Evolutionary conservation across 176 grass and related monocot genomes (phyloP), one percentile per base, ranked within the genome.

Genomic region (Raddia guianensis): DNA sequence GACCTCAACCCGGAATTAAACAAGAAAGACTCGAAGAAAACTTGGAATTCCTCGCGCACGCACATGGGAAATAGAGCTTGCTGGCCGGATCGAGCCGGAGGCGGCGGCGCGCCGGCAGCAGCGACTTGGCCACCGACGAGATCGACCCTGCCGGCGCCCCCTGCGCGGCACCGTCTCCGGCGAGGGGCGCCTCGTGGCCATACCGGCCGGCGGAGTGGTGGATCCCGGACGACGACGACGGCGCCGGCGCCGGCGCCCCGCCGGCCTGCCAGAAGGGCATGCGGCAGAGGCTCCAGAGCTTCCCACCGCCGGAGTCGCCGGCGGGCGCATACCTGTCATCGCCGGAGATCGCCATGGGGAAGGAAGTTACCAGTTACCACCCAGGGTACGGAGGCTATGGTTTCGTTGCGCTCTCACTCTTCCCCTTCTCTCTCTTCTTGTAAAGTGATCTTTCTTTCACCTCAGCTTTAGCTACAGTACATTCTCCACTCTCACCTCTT

Each of bases 41-140:
- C 43, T 19, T 58, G 16, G 16, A 77, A 59, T 77, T 73, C 75
- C 15, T 59, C 50, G 33, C 15, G 8, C 20, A 80, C 96, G 95
- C 81, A 99, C 92, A 99, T 70, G 96, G 96, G 84, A 99, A 95
- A 85, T 99, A 99, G 63, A 99, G 91, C 84, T 99, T 99, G 64
- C 60, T 88, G 45, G 88, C 52, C 79, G 92, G 96, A 99, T 99
- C 92, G 63, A 99, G 88, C 18, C 92, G 84, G 33, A 99, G 96
- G 55, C 88, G 86, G 63, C 90, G 92, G 49, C 96, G 74, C 0
- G 82, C 79, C 19, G 90, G 92, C 60, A 99, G 75, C 74, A 99
- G 80, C 54, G 96, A 89, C 43, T 88, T 90, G 61, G 92, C 92
- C 67, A 95, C 92, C 27, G 86, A 89, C 35, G 86, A 89, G n/a